Evolutionary conservation across 257 asterid species (phyloP).

Genomic region (Solanum virginianum): DNA sequence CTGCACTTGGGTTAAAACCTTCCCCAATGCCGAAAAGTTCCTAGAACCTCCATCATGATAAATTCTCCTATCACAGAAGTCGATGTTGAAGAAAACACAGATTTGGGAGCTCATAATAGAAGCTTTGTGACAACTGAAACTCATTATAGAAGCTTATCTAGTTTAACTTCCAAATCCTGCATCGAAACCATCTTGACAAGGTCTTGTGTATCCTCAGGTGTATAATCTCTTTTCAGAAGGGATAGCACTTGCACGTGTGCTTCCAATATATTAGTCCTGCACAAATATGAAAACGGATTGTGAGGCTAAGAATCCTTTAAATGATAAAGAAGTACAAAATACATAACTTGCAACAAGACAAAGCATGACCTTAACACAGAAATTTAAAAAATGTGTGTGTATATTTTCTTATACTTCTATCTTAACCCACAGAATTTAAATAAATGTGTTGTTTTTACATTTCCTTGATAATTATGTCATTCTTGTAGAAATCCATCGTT

Average conservation of each 20-base stretch:
- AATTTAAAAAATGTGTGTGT: not conserved
- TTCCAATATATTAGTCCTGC: slow-evolving; percentile 89
- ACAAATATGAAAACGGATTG: not conserved
- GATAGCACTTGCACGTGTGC: slow-evolving; percentile 75
- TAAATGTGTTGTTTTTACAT: not conserved
- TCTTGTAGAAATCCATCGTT: not conserved
- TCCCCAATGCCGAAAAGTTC: not conserved
- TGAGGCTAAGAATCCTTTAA: too few species aligned
- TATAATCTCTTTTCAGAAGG: slow-evolving; percentile 68
- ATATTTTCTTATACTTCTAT: not conserved
- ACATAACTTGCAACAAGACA: not conserved
- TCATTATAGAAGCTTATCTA: slow-evolving; percentile 48
- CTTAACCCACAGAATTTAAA: not conserved
- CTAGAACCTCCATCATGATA: not conserved
- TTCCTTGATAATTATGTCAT: not conserved
- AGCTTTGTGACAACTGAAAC: not conserved
- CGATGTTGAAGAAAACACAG: not conserved
- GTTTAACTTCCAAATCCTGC: slow-evolving; percentile 65
- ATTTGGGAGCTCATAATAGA: not conserved
- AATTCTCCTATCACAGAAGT: not conserved
- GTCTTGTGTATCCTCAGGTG: slow-evolving; percentile 51
- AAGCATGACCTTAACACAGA: not conserved
- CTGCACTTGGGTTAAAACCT: not conserved
- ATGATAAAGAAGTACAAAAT: too few species aligned
- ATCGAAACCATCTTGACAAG: slow-evolving; percentile 44